phyloP scores from a whole-genome alignment of 108 stramenopile genomes.

The Cyclotella baltica region DNA sequence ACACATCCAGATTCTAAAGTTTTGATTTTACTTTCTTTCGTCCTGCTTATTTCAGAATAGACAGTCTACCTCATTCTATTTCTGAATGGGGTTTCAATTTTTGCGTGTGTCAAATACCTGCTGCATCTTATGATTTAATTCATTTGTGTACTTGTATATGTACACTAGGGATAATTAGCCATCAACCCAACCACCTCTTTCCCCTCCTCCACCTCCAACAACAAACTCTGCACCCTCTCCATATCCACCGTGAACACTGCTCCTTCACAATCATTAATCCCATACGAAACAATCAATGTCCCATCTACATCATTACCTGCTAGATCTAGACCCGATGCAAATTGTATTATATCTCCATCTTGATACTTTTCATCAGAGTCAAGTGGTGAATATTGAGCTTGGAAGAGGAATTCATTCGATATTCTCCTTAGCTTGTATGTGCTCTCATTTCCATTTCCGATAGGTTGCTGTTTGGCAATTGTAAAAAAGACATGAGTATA shows the following conservation, averaged over 20 bases:
- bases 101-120: too few species aligned
- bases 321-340: conserved; percentile 78
- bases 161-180: conserved; percentile 16
- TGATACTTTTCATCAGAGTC: conserved; percentile 26
- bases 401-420: conserved; percentile 76
- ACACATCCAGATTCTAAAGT: too few species aligned
- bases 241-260: conserved; percentile 44
- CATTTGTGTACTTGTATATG: background rate
- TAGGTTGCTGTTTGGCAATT: conserved; percentile 61
- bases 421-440: conserved; percentile 63
- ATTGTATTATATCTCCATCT: conserved; percentile 88
- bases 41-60: too few species aligned
- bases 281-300: conserved; percentile 49
- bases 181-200: conserved; percentile 77
- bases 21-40: too few species aligned
- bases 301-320: conserved; percentile 52
- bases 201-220: conserved; percentile 47
- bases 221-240: conserved; percentile 38
- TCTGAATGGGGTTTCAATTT: too few species aligned
- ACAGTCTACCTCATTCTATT: too few species aligned
- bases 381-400: conserved; percentile 34
- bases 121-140: too few species aligned
- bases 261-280: conserved; percentile 64
- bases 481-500: conserved; percentile 71
- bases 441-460: conserved; percentile 23